Evolutionary conservation across 1,284 basidiomycete species (phyloP).

Genomic region (Cutaneotrichosporon sp.): DNA sequence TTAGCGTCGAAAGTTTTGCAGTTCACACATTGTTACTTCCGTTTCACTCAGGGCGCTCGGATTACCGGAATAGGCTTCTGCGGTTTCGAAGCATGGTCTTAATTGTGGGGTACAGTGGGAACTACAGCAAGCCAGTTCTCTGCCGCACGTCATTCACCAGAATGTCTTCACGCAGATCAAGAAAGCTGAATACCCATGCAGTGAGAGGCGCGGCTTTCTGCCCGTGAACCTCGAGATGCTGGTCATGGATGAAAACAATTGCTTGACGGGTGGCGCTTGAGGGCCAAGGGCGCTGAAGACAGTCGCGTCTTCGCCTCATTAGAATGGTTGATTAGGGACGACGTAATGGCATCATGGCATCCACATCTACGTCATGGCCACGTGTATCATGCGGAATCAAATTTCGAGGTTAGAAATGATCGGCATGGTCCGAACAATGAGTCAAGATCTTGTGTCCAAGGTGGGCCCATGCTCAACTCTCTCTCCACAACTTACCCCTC

Average conservation of each 20-base stretch:
- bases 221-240: conserved; percentile 42
- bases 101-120: no score
- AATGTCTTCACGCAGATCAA: not conserved
- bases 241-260: conserved; percentile 50
- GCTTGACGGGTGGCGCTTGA: conserved; percentile 41
- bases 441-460: not conserved
- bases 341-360: not conserved
- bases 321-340: no score
- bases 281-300: conserved; percentile 30
- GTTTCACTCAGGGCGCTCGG: no score
- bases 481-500: not conserved
- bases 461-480: not conserved
- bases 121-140: no score
- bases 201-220: conserved; percentile 24
- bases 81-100: no score
- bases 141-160: not conserved
- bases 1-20: no score
- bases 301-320: no score
- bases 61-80: no score
- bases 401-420: not conserved
- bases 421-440: not conserved
- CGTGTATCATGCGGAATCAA: not conserved
- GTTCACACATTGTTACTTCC: no score
- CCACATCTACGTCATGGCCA: not conserved
- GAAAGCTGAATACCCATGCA: no score